Percentiles rank a stretch among this genome's conserved stretches.
phyloP scores from a whole-genome alignment of 805 yeast genomes.

The Suhomyces canberraensis region DNA sequence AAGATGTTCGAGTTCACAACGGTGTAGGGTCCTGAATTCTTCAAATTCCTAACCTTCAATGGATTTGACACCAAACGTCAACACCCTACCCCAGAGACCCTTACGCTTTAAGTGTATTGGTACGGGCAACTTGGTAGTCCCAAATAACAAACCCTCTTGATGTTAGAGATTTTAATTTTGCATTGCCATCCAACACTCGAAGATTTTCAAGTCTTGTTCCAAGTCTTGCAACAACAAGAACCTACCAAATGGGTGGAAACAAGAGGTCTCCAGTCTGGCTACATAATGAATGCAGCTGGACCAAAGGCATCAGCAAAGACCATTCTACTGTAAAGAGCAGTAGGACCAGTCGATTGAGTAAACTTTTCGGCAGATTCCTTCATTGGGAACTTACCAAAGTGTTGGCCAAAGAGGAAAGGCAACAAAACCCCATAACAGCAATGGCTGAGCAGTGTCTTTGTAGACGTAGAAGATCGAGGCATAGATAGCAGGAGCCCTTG shows the following conservation, averaged over 20 bases:
- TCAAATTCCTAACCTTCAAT: no score
- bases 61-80: conserved; percentile 91
- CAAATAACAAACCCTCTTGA: conserved; percentile 87
- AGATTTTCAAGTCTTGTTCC: no score
- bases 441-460: conserved; percentile 86
- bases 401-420: conserved; percentile 88
- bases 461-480: conserved; percentile 90
- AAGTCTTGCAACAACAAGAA: conserved; percentile 87
- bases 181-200: no score
- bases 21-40: conserved; percentile 73
- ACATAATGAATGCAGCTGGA: conserved; percentile 71
- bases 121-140: conserved; percentile 78
- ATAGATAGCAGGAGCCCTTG: conserved; percentile 92
- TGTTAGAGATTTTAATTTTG: no score
- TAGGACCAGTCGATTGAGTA: conserved; percentile 89
- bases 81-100: conserved; percentile 73
- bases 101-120: conserved; percentile 70
- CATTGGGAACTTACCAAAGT: conserved; percentile 94
- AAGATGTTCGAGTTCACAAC: conserved; percentile 76
- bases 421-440: conserved; percentile 79
- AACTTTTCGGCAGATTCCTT: conserved; percentile 75
- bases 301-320: conserved; percentile 80
- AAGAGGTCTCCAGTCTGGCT: conserved; percentile 78
- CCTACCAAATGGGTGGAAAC: conserved; percentile 82
- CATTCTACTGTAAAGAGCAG: conserved; percentile 91